Base-by-base conservation (phyloP, 148 eudicot species). In the Vaccinium darrowii region DNA sequence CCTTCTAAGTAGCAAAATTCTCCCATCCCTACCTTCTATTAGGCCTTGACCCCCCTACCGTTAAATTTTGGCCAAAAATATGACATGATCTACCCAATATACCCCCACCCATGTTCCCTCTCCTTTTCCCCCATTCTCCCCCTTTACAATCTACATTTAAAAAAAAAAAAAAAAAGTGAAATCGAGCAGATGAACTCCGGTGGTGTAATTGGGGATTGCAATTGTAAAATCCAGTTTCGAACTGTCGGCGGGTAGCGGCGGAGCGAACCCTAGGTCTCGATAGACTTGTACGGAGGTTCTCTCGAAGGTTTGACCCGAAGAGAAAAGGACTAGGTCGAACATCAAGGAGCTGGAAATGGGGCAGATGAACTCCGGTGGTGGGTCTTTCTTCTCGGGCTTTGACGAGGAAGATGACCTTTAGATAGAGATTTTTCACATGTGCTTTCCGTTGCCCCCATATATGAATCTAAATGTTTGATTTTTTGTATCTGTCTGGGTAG, bases 221-320 rank as follows among this genome's bases (percentile, higher is more conserved):
- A 91, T 73, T 8, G 91, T 53, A 54, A 92, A 88, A 81, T 94
- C 92, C 27, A 94, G 92, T 2, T 9, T 75, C 23, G 95, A 85
- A 3, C 93, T 92, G 81, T 92, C 94, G 21, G 91, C 93, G 21
- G 91, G 33, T 4, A 93, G 90, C 1, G 86, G 19, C 1, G 98
- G 98, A 1, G 73, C 16, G 71, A 88, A 92, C 16, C 82, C 82
- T 14, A 93, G 90, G 7, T 88, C 85, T 19, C 36, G 79, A 54
- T 96, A 95, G 58, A 90, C 92, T 33, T 91, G 87, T 0, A 90
- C 91, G n/a, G 93, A 90, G 5, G 87, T 60, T 1, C 98, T 89
- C 82, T 97, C 99, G 73, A 94, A 91, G 65, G 96, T 94, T 51
- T 95, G 98, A 8, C 99, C 99, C 2, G n/a, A n/a, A n/a, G n/a